Evolutionary conservation across 164 flowering plant genomes (phyloP).

Genomic region (Euptelea pleiosperma): DNA sequence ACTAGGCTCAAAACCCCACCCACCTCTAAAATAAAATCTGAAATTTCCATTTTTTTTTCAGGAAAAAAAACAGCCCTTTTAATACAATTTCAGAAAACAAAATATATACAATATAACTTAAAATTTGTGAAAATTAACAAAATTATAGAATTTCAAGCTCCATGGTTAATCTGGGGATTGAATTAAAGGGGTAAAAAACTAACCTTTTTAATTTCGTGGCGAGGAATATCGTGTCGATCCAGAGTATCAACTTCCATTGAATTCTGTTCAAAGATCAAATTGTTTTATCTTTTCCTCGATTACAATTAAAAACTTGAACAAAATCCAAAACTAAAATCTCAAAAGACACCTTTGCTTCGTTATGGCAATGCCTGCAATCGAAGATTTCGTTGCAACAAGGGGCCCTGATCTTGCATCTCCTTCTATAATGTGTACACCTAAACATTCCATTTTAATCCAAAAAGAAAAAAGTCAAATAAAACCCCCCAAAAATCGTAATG

Average conservation of each 20-base stretch:
- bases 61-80: background rate
- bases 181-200: constrained; percentile 6
- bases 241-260: constrained; percentile 46
- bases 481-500: too few species aligned
- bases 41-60: too few species aligned
- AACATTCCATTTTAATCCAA: constrained; percentile 2
- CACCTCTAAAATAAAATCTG: too few species aligned
- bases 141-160: too few species aligned
- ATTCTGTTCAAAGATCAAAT: constrained; percentile 42
- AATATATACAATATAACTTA: too few species aligned
- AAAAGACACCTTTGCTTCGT: constrained; percentile 65
- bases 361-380: constrained; percentile 94
- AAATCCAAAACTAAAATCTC: background rate
- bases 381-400: constrained; percentile 85
- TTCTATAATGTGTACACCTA: constrained; percentile 76
- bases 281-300: background rate
- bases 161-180: background rate
- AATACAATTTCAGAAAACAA: too few species aligned
- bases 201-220: constrained; percentile 71
- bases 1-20: background rate
- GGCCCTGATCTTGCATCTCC: constrained; percentile 84
- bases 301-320: constrained; percentile 1
- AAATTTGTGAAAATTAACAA: too few species aligned
- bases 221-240: constrained; percentile 75
- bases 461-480: background rate